Evolutionary conservation across 306 rosid species (phyloP).

Genomic region (Quillaja saponaria): DNA sequence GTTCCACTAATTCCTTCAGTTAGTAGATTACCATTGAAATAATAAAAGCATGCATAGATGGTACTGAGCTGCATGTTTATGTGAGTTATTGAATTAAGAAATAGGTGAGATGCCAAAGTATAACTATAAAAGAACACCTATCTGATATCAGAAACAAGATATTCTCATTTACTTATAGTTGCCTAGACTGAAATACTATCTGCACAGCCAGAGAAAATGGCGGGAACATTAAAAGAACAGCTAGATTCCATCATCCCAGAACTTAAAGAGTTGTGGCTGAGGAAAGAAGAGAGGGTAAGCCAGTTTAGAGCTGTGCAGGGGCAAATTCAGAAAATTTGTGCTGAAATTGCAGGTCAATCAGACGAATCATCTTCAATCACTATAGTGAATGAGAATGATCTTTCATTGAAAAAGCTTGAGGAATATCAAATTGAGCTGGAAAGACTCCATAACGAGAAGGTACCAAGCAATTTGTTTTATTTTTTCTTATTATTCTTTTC

Average conservation of each 20-base stretch:
- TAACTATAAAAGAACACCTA: no score
- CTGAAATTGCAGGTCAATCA: conserved; percentile 78
- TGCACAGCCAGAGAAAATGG: conserved; percentile 87
- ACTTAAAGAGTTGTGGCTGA: conserved; percentile 70
- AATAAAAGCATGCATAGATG: neutral
- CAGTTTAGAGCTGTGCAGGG: conserved; percentile 73
- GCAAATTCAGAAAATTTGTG: conserved; percentile 72
- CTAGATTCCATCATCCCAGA: conserved; percentile 92
- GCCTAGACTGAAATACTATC: conserved; percentile 5
- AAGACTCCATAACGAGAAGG: conserved; percentile 79
- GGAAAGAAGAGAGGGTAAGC: conserved; percentile 86
- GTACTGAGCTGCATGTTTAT: no score
- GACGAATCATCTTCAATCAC: conserved; percentile 45
- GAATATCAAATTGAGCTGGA: conserved; percentile 80
- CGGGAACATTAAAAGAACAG: conserved; percentile 87
- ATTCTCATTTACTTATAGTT: conserved; percentile 10
- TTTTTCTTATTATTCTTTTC: neutral
- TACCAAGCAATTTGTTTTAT: conserved; percentile 32
- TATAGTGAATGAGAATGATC: conserved; percentile 76
- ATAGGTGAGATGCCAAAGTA: conserved; percentile 7
- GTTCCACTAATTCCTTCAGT: conserved; percentile 11
- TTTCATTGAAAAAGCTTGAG: conserved; percentile 80
- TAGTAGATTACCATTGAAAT: conserved; percentile 25
- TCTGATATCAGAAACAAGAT: neutral
- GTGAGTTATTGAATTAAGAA: conserved; percentile 1